Conservation (phyloP, 306 rosid species). For the Sicyos edulis region DNA sequence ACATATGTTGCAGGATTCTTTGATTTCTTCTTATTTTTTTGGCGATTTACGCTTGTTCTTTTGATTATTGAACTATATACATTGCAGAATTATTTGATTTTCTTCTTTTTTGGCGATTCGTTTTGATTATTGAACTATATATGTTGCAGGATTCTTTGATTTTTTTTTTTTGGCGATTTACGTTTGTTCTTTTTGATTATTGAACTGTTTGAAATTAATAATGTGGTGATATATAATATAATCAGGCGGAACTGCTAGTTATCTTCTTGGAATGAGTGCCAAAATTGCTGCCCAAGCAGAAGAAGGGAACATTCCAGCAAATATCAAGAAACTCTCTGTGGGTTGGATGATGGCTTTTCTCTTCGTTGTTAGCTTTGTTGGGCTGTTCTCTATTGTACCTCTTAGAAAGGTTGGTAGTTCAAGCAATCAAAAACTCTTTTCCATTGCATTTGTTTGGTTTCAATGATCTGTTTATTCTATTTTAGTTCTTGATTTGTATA, state of each 20-base stretch:
- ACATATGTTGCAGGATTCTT: no score
- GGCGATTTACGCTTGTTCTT: background rate
- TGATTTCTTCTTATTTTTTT: background rate
- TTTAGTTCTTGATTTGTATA: background rate
- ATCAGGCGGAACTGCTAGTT: slow-evolving; percentile 80
- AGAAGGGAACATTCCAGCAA: slow-evolving; percentile 42
- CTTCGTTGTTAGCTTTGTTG: slow-evolving; percentile 63
- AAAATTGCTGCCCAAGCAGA: slow-evolving; percentile 48
- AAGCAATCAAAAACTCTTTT: background rate
- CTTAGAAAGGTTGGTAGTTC: slow-evolving; percentile 49
- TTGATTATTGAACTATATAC: no score
- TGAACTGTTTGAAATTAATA: background rate
- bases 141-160: no score
- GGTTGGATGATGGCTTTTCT: slow-evolving; percentile 76
- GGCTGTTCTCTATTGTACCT: slow-evolving; percentile 67
- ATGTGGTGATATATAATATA: background rate
- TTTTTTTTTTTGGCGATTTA: no score
- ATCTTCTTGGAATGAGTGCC: slow-evolving; percentile 66
- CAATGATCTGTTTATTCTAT: background rate
- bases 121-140: no score
- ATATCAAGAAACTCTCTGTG: slow-evolving; percentile 42
- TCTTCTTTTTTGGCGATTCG: no score
- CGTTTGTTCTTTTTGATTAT: background rate
- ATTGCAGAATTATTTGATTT: no score
- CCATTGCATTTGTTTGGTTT: background rate